Conservation (phyloP, 441 rosid genomes). For the Gossypium trilobum region DNA sequence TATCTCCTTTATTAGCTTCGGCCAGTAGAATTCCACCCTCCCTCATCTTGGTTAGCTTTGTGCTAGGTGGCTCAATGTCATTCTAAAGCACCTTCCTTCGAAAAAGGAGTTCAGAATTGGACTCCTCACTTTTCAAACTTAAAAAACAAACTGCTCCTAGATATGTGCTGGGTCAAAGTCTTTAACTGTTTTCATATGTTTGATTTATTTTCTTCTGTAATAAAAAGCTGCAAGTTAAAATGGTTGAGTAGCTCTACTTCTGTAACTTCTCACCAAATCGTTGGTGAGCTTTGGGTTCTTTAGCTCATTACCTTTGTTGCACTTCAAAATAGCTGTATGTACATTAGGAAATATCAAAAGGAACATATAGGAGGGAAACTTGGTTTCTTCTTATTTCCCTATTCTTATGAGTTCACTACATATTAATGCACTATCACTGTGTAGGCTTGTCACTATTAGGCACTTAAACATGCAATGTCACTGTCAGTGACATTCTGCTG, state of each 20-base stretch:
- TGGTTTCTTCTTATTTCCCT: neutral
- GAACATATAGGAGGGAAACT: neutral
- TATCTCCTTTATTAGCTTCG: neutral
- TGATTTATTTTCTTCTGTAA: slow-evolving; percentile 1
- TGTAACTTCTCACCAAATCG: neutral
- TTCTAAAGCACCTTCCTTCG: neutral
- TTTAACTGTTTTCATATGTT: neutral
- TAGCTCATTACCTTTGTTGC: neutral
- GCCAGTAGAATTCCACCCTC: neutral
- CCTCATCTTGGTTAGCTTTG: neutral
- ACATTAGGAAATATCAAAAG: neutral
- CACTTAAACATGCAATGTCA: neutral
- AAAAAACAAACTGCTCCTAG: neutral
- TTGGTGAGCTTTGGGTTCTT: neutral
- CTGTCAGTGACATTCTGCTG: slow-evolving; percentile 16
- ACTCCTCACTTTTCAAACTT: neutral
- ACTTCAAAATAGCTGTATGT: neutral
- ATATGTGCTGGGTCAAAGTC: neutral
- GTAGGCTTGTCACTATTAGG: neutral
- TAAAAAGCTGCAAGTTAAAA: neutral
- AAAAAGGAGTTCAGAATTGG: neutral
- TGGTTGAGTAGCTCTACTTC: neutral
- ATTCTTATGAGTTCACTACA: neutral
- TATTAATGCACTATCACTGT: neutral
- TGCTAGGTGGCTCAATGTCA: neutral